Base-by-base conservation (phyloP, 1,284 basidiomycete genomes). In the Meripilus lineatus region DNA sequence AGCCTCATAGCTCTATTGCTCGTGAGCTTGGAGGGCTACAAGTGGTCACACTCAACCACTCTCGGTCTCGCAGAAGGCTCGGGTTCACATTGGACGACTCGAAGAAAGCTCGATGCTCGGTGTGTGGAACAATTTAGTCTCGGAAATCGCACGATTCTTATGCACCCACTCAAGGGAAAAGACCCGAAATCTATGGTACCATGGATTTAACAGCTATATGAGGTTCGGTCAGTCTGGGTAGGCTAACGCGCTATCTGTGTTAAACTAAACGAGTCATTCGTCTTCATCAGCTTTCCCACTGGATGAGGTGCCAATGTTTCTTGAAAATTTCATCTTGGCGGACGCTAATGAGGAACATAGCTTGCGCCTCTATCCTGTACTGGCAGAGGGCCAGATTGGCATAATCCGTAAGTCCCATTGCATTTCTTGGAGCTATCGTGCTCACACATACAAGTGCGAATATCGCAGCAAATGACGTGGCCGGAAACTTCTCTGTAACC, bases 341-440 rank as follows among this genome's bases (percentile, higher is more conserved):
- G n/a, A 39, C 25, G 37, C 32, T 37, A 23, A 42, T 25, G 32
- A 35, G 11, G 20, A 28, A 3, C 21, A 15, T 50, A 96, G 84
- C 73, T 96, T 22, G 80, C 83, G 14, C 93, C 93, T 1, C 64
- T 96, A n/a, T 83, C 89, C 11, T 97, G 93, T 61, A 75, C 71
- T 22, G 88, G 87, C 3, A 75, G 79, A 63, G 89, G 90, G 15
- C 87, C 89, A 13, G 85, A 91, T 57, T 86, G 82, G 81, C 70
- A 72, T 37, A 77, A 84, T 57, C 81, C 83, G 86, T 90, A 65
- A 58, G 85, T 70, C 45, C 49, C 28, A 43, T 28, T 35, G 24
- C 21, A 47, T 40, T 18, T 36, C n/a, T 36, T 21, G 25, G 23
- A 42, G 41, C 36, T 30, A 26, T 15, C 42, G 21, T 15, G 38